Base-by-base conservation (phyloP, 208 protist genomes). In the Trypanosomatidae sp. region DNA sequence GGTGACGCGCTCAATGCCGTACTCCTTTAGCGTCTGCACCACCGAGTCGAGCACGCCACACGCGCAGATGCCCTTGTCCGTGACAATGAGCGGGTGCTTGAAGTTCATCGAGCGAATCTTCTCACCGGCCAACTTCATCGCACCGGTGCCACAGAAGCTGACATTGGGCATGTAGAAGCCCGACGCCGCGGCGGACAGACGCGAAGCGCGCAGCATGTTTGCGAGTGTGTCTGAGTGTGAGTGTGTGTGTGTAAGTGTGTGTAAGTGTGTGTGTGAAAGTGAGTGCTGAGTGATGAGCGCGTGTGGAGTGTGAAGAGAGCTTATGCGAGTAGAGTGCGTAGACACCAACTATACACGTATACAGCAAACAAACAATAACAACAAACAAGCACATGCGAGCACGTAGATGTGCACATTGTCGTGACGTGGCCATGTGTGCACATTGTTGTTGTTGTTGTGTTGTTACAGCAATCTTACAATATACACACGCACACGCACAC, bases 41-140 rank as follows among this genome's bases (percentile, higher is more conserved):
- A 69, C 61, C 19, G 55, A 21, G 45, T 82, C 71, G 10, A 82
- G 49, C 56, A 88, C 51, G 33, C 79, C 74, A 5, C 68, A 54
- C 28, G 48, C 43, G 42, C 38, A 44, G 41, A 82, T 82, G 40
- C 67, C 74, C 56, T 72, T 69, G 50, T 85, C 71, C 8, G 65
- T 85, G 25, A 83, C 66, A 30, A 85, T 63, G 21, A 89, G 66
- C 6, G 77, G 67, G 39, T 87, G 59, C 44, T 71, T 71, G 59
- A 73, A 78, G 25, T 56, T 55, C 33, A 79, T 26, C 3, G 68
- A 65, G 45, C 53, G 39, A 44, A 86, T 68, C 64, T 81, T 81
- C 33, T 49, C 56, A 16, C 59, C 43, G n/a, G 76, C 69, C 26
- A 60, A 39, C 45, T 72, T 66, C 33, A 86, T 60, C 5, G 71